These are phyloP conservation scores for Chamaenerion angustifolium DNA, from an alignment of 345 rosid genomes.

Conservation along the genomic window DNA sequence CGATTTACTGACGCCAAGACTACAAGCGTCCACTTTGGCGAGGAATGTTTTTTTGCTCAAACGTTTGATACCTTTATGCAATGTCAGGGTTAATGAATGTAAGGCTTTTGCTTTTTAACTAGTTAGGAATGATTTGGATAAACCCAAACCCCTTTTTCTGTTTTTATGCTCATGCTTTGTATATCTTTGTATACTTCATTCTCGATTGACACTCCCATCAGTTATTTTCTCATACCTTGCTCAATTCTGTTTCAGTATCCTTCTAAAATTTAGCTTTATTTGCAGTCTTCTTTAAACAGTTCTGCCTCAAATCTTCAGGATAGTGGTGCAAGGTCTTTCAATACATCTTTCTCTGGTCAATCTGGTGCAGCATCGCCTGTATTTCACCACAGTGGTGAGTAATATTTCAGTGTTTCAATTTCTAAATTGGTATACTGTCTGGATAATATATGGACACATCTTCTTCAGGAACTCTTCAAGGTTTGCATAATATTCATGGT, in stretches of 20 bases:
- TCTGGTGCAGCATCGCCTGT: constrained; percentile 83
- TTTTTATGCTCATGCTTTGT: too few relatives aligned
- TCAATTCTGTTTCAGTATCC: constrained; percentile 3
- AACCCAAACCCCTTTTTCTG: too few relatives aligned
- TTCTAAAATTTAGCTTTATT: constrained; percentile 3
- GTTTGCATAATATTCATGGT: constrained; percentile 81
- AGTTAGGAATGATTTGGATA: too few relatives aligned
- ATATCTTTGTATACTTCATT: neutral
- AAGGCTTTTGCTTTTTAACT: constrained; percentile 12
- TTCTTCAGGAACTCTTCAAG: constrained; percentile 64
- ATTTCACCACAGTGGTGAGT: constrained; percentile 62
- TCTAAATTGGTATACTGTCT: constrained; percentile 5
- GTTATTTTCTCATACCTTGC: too few relatives aligned
- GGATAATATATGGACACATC: constrained; percentile 5
- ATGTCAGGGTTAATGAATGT: constrained; percentile 97
- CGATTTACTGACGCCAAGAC: constrained; percentile 23
- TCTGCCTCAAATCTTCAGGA: constrained; percentile 87
- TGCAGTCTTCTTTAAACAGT: constrained; percentile 83
- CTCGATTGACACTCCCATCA: too few relatives aligned
- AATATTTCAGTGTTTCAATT: constrained; percentile 5
- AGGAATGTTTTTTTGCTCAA: constrained; percentile 51
- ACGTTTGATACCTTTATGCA: constrained; percentile 33
- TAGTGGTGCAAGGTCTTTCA: constrained; percentile 56
- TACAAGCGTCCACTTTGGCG: constrained; percentile 20
- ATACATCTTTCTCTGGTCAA: constrained; percentile 83